phyloP scores from a whole-genome alignment of 106 monocot species.

The Phalaenopsis aphrodite region DNA sequence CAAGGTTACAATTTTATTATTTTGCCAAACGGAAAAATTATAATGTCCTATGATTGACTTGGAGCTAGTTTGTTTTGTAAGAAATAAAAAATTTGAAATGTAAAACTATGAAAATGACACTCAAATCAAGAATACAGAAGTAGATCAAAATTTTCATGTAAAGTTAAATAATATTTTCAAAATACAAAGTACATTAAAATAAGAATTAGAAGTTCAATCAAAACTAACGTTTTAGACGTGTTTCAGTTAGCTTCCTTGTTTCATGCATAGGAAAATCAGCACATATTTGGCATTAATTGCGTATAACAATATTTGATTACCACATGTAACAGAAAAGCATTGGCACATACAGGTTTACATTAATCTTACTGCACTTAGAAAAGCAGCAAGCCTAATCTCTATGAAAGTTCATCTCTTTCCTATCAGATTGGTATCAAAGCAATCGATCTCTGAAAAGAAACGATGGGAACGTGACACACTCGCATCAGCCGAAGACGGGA shows the following conservation, averaged over 20 bases:
- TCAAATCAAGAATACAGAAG: neutral
- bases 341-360: no score
- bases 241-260: neutral
- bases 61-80: neutral
- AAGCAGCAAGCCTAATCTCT: no score
- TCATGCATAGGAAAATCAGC: neutral
- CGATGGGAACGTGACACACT: no score
- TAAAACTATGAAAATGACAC: neutral
- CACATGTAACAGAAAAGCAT: no score
- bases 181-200: neutral
- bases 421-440: no score
- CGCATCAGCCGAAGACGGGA: no score
- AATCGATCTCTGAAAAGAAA: no score
- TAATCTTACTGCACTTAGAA: neutral
- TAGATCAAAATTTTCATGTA: neutral
- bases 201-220: neutral
- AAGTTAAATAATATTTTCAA: neutral
- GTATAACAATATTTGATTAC: no score
- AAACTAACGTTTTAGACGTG: neutral
- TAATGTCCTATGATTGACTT: no score
- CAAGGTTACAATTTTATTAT: no score
- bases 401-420: no score
- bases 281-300: neutral
- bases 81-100: neutral
- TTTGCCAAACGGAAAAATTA: no score